Evolutionary conservation across 2,329 filamentous ascomycete genomes (phyloP).

Genomic region (Fusarium beomiforme): DNA sequence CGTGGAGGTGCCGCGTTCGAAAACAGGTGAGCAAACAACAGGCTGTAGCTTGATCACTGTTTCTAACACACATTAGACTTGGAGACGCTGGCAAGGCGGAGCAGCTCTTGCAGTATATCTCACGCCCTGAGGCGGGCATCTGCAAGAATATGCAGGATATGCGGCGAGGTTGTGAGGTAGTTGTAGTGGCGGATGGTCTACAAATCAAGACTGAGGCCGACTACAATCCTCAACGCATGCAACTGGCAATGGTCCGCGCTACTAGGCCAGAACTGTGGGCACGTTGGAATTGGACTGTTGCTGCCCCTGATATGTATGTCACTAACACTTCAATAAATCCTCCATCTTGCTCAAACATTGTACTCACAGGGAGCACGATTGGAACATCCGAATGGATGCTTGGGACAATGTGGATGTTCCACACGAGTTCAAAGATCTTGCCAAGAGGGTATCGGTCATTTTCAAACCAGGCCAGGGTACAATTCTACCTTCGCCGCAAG

Average conservation of each 20-base stretch:
- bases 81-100: slow-evolving; percentile 18
- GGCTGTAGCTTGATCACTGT: neutral
- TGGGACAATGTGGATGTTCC: slow-evolving; percentile 35
- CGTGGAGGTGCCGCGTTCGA: slow-evolving; percentile 46
- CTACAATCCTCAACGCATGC: slow-evolving; percentile 1
- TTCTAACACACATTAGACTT: slow-evolving; percentile 32
- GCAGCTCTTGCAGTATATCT: slow-evolving; percentile 26
- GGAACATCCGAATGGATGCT: slow-evolving; percentile 47
- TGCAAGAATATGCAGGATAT: slow-evolving; percentile 22
- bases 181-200: slow-evolving; percentile 25
- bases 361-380: slow-evolving; percentile 46
- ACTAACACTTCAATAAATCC: no score
- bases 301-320: slow-evolving; percentile 50
- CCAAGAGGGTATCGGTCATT: slow-evolving; percentile 36
- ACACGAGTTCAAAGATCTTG: slow-evolving; percentile 27
- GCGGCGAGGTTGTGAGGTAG: slow-evolving; percentile 32
- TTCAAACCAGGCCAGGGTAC: neutral
- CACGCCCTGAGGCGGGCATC: slow-evolving; percentile 16
- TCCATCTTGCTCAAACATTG: slow-evolving; percentile 11
- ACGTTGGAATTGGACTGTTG: slow-evolving; percentile 47
- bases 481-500: slow-evolving; percentile 21
- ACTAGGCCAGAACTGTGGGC: slow-evolving; percentile 33
- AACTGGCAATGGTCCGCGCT: slow-evolving; percentile 39
- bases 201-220: slow-evolving; percentile 39
- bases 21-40: slow-evolving; percentile 37